Conservation (phyloP, 192 early-diverging fungal species). For the Allomyces arbusculus region DNA sequence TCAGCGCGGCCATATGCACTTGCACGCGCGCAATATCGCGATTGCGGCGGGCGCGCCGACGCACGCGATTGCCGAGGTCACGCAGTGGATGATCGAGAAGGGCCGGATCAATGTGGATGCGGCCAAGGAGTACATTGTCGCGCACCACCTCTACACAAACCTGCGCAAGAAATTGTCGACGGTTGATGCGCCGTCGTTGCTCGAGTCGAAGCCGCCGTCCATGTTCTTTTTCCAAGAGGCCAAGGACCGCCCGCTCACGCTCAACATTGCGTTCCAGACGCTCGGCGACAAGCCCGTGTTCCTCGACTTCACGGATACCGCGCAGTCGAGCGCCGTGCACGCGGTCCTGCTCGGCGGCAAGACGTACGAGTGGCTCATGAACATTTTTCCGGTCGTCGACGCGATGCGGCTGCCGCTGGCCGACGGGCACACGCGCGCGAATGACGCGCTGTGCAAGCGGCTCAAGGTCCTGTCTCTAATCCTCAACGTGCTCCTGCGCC, state of each 20-base stretch:
- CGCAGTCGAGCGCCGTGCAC: background rate
- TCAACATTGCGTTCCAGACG: constrained; percentile 32
- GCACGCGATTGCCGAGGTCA: constrained; percentile 40
- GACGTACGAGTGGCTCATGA: constrained; percentile 18
- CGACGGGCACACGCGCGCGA: constrained; percentile 8
- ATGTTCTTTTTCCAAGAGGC: constrained; percentile 22
- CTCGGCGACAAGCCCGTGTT: constrained; percentile 19
- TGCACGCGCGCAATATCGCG: constrained; percentile 37
- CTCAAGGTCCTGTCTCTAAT: constrained; percentile 24
- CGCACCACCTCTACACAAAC: constrained; percentile 21
- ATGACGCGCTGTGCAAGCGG: constrained; percentile 17
- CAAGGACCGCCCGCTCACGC: constrained; percentile 12
- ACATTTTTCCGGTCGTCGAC: constrained; percentile 16
- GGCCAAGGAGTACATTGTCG: constrained; percentile 32
- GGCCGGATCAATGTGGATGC: constrained; percentile 34
- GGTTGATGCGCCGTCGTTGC: no score
- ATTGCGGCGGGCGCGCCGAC: constrained; percentile 50
- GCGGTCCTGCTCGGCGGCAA: constrained; percentile 23
- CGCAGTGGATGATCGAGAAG: constrained; percentile 44
- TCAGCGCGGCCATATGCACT: constrained; percentile 47
- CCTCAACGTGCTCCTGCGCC: constrained; percentile 20
- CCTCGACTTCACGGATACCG: constrained; percentile 9
- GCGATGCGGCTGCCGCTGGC: constrained; percentile 12
- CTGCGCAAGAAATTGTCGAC: background rate
- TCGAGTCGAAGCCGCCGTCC: constrained; percentile 7